Base-by-base conservation (phyloP, 495 filamentous ascomycete species). In the Acidiella bohemica region DNA sequence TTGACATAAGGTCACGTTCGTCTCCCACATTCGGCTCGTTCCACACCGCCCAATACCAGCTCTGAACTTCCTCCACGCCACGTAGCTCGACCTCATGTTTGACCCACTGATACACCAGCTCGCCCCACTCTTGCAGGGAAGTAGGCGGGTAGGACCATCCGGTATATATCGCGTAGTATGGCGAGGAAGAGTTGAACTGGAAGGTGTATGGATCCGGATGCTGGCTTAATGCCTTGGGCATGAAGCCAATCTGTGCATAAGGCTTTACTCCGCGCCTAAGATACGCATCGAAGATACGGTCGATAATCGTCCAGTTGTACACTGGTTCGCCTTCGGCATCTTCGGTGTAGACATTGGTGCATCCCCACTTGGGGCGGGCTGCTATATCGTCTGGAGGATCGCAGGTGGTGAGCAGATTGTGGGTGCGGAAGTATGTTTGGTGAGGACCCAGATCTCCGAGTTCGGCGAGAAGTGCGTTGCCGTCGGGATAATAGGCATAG, bases 271-370 rank as follows among this genome's bases (percentile, higher is more conserved):
- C 35, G 2, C 23, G 17, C 34, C 20, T 31, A 9, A 50, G 47
- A 29, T 50, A 50, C 5, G 47, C 31, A 27, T 50, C 47, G 27
- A 50, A 50, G 35, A 50, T 50, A 18, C 27, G 17, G 32, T 50
- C 47, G 42, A 50, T 29, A n/a, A 50, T 37, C 16, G 47, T 45
- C 41, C 41, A 50, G 32, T 50, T 50, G 36, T 50, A 50, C 20
- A 50, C 37, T 1, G 47, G 47, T 10, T 45, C 22, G 19, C 47
- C 47, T 4, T 36, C n/a, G 35, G 34, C 6, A 14, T 44, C 28
- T 24, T 45, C 35, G 10, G 47, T 50, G 36, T 45, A 50, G 8
- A 42, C 47, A 22, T 50, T 41, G 9, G 47, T 50, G 42, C 47
- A 45, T 13, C 47, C 47, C 41, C 41, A 50, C 37, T 50, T 50